Percentiles rank a stretch among this genome's conserved stretches.
Evolutionary conservation across 2,329 filamentous ascomycete species (phyloP).

Genomic region (Teratosphaeria nubilosa): DNA sequence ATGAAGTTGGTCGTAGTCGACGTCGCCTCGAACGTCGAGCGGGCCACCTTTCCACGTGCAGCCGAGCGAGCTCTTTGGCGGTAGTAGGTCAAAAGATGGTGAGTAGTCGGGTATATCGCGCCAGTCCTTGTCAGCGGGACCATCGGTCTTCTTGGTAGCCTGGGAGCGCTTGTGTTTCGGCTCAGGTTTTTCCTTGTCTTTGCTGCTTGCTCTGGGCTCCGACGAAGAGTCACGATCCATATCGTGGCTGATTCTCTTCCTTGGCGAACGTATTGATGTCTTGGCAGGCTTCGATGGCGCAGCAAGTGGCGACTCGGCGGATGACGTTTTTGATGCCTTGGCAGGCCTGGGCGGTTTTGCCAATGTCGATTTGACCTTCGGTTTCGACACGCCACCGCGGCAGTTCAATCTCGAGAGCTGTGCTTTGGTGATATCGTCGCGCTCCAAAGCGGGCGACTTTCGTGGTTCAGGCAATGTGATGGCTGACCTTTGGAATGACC

Average conservation of each 20-base stretch:
- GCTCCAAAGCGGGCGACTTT: background rate
- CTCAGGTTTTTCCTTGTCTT: constrained; percentile 1
- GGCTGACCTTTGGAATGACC: background rate
- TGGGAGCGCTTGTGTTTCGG: constrained; percentile 17
- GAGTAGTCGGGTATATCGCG: constrained; percentile 16
- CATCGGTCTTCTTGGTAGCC: constrained; percentile 18
- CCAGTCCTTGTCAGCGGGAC: constrained; percentile 17
- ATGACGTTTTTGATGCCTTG: background rate
- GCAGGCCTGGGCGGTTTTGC: background rate
- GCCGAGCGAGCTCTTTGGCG: constrained; percentile 2
- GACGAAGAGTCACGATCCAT: background rate
- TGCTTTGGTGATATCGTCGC: background rate
- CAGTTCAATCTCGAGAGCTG: constrained; percentile 2
- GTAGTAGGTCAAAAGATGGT: constrained; percentile 15
- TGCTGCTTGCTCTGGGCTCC: background rate
- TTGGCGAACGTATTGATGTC: background rate
- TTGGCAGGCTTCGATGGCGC: background rate
- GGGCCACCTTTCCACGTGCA: constrained; percentile 40
- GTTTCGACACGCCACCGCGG: constrained; percentile 4
- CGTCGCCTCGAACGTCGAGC: constrained; percentile 65
- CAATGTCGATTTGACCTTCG: background rate
- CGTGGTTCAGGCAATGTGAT: constrained; percentile 2
- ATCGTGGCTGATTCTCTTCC: constrained; percentile 1
- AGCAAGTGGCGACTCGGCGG: background rate
- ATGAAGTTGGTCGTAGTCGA: constrained; percentile 60